Percentiles rank a stretch among this genome's conserved stretches.
Evolutionary conservation across 225 moss, liverwort and hornwort genomes (phyloP).

Genomic region (Marchantia polymorpha): DNA sequence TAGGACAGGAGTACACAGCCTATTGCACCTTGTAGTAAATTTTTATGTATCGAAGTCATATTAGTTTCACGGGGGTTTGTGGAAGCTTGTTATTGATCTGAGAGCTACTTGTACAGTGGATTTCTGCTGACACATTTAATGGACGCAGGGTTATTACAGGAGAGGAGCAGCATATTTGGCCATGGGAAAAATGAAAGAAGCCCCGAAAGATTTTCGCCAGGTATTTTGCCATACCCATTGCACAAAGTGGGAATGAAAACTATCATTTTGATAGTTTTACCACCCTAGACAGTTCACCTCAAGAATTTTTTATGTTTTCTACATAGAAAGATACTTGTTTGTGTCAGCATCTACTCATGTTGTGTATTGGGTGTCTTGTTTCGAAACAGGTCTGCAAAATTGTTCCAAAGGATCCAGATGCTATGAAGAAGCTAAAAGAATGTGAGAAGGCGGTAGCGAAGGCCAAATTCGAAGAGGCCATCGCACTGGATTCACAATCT

Average conservation of each 20-base stretch:
- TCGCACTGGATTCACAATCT: slow-evolving; percentile 65
- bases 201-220: slow-evolving; percentile 93
- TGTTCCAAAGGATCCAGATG: slow-evolving; percentile 96
- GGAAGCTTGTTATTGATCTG: too few relatives aligned
- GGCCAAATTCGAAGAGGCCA: slow-evolving; percentile 89
- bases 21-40: too few relatives aligned
- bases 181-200: slow-evolving; percentile 92
- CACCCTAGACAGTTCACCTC: neutral
- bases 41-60: too few relatives aligned
- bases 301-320: neutral
- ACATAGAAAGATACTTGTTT: neutral
- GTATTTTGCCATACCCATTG: slow-evolving; percentile 25
- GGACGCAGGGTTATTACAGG: slow-evolving; percentile 95
- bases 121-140: neutral
- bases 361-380: neutral
- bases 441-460: slow-evolving; percentile 90
- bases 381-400: slow-evolving; percentile 69
- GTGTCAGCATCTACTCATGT: neutral
- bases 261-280: neutral
- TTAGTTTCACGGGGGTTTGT: too few relatives aligned
- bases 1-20: too few relatives aligned
- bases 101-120: neutral
- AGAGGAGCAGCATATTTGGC: slow-evolving; percentile 91
- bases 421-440: slow-evolving; percentile 79
- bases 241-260: too few relatives aligned